These are phyloP conservation scores for Cladosporium phlei DNA, from an alignment of 2,329 filamentous ascomycete genomes.

Conservation along the genomic window DNA sequence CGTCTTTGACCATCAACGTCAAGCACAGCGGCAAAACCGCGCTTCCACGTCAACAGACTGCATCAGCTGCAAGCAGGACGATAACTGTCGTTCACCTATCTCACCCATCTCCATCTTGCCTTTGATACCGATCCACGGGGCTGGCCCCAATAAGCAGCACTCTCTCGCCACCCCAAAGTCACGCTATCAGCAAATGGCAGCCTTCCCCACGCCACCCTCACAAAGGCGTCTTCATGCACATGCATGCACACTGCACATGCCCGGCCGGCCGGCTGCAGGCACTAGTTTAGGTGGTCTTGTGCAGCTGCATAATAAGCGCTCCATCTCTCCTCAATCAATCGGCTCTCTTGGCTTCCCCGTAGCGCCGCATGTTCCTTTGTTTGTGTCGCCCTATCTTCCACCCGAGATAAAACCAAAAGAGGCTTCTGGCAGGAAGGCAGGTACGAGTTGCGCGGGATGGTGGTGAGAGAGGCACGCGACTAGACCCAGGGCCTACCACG, in stretches of 20 bases:
- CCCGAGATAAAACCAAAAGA: conserved; percentile 3
- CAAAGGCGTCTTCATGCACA: conserved; percentile 6
- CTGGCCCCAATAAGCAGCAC: too few species aligned
- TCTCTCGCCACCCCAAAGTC: neutral
- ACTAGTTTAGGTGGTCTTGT: conserved; percentile 3
- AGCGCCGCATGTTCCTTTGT: neutral
- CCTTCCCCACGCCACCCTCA: conserved; percentile 13
- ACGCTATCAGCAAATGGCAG: conserved; percentile 11
- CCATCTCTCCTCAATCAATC: too few species aligned
- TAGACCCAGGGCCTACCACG: neutral
- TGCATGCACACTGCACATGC: too few species aligned
- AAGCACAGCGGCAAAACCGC: too few species aligned
- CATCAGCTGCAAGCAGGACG: too few species aligned
- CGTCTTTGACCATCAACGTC: too few species aligned
- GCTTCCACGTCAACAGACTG: too few species aligned
- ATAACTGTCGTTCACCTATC: too few species aligned
- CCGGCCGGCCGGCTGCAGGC: conserved; percentile 12
- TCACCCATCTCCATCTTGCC: too few species aligned
- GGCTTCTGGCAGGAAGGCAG: neutral
- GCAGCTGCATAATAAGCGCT: conserved; percentile 7
- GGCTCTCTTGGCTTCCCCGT: conserved; percentile 7
- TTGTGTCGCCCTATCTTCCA: conserved; percentile 4
- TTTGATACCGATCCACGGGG: neutral
- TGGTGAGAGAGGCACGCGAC: conserved; percentile 4
- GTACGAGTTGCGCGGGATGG: too few species aligned